phyloP scores from a whole-genome alignment of 495 filamentous ascomycete species.

The Achaetomiella virescens region DNA sequence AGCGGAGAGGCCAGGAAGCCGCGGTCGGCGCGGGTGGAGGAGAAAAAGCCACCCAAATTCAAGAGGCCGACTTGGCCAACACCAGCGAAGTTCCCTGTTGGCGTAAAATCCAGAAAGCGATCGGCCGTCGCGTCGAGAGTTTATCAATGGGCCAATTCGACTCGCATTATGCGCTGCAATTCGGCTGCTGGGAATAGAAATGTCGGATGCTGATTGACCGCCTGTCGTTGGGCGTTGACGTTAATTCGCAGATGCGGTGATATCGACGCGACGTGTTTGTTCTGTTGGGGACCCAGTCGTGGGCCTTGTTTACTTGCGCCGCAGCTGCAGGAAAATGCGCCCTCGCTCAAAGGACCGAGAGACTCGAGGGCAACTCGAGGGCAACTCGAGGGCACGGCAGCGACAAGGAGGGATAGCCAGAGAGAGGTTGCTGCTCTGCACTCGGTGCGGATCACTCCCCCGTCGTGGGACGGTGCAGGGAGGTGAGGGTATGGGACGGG shows the following conservation, averaged over 20 bases:
- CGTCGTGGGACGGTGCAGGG: conserved; percentile 4
- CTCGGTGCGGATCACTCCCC: conserved; percentile 1
- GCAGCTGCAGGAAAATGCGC: conserved; percentile 22
- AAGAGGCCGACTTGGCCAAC: conserved; percentile 12
- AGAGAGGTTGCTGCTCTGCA: not conserved
- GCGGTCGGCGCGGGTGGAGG: conserved; percentile 8
- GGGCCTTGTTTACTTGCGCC: conserved; percentile 21
- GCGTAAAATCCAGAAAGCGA: conserved; percentile 7
- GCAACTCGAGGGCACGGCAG: conserved; percentile 9
- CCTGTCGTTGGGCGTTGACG: not conserved
- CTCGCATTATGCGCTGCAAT: conserved; percentile 11
- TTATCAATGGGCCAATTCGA: conserved; percentile 16
- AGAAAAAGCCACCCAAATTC: conserved; percentile 13
- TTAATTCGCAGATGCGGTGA: conserved; percentile 5
- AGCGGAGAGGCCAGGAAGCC: conserved; percentile 5
- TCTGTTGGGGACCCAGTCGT: not conserved
- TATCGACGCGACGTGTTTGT: conserved; percentile 2
- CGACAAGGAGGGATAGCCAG: conserved; percentile 1
- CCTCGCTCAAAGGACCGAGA: conserved; percentile 1
- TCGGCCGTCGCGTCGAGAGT: conserved; percentile 1
- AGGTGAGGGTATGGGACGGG: not conserved
- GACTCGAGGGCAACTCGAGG: not conserved
- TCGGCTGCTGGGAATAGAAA: not conserved
- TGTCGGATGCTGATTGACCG: conserved; percentile 4
- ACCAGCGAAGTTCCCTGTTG: conserved; percentile 15